Base-by-base conservation (phyloP, 768 basidiomycete species). In the Termitomyces sp. region DNA sequence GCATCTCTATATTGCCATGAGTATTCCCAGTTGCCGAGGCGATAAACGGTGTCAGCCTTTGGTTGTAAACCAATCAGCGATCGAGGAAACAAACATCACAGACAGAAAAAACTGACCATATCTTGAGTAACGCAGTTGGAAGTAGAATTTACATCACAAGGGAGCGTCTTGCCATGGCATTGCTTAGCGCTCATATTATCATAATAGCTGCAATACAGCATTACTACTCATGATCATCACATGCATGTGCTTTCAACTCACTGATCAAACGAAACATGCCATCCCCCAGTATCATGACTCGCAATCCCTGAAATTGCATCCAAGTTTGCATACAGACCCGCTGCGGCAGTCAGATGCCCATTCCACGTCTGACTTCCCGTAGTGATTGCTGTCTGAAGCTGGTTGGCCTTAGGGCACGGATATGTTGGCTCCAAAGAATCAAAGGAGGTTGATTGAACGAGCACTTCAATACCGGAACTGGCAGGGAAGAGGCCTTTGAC, bases 21-120 rank as follows among this genome's bases (percentile, higher is more conserved):
- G 59, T 86, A 85, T 66, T 86, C 84, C 81, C 82, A 86, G 58
- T 82, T 81, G 0, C 83, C 84, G 5, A 84, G 73, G 20, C 81
- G 75, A 62, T 78, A 86, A 2, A 84, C 82, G 0, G 74, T 76
- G 57, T 80, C 64, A 12, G 83, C 82, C 76, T 78, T 55, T 27
- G 34, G 33, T 24, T 18, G 11, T 2, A 12, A 24, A 33, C 13
- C 13, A 27, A 34, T 42, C 27, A 50, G 7, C 16, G 2, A 30
- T 41, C 18, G 8, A n/a, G 22, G 11, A 12, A 33, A 49, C 2
- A 6, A 4, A 22, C 2, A 18, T 22, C 1, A 22, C 8, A 27
- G 4, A 20, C 22, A 45, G 22, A 7, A 41, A n/a, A n/a, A 3
- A 39, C 33, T 54, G 36, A 75, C 78, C 56, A 75, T 68, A 16